Percentiles rank a stretch among this genome's conserved stretches.
phyloP scores from a whole-genome alignment of 2,329 filamentous ascomycete species.

The Alternaria gaisen region DNA sequence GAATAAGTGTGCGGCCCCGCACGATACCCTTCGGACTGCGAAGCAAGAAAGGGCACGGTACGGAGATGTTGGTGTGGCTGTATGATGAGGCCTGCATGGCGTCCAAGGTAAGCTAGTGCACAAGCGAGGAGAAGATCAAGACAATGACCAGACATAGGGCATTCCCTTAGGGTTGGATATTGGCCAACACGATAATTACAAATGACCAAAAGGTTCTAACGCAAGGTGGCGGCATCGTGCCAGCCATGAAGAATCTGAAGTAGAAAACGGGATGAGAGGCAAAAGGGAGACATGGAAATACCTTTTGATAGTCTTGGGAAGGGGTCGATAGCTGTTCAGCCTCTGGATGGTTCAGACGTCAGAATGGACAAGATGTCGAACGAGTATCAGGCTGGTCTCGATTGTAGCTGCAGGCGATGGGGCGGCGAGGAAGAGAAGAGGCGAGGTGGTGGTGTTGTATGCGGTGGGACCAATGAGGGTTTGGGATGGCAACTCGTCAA shows the following conservation, averaged over 20 bases:
- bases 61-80: conserved; percentile 32
- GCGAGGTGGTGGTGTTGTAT: conserved; percentile 32
- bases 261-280: conserved; percentile 7
- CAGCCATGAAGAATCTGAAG: conserved; percentile 2
- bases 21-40: conserved; percentile 25
- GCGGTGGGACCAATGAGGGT: conserved; percentile 38
- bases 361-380: conserved; percentile 8
- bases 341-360: not conserved
- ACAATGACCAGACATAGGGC: conserved; percentile 23
- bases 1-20: conserved; percentile 26
- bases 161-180: conserved; percentile 14
- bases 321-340: not conserved
- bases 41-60: conserved; percentile 30
- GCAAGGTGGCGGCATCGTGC: conserved; percentile 7
- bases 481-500: conserved; percentile 43
- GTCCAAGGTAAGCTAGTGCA: conserved; percentile 44
- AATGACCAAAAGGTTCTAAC: conserved; percentile 19
- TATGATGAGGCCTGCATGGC: conserved; percentile 42
- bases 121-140: conserved; percentile 28
- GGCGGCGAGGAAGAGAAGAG: conserved; percentile 25
- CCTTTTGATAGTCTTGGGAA: conserved; percentile 29
- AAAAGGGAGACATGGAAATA: conserved; percentile 33
- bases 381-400: conserved; percentile 17
- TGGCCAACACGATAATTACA: conserved; percentile 21
- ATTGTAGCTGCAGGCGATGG: conserved; percentile 26